Base-by-base conservation (phyloP, 805 yeast species). In the Isabelozyma pseudorhagii region DNA sequence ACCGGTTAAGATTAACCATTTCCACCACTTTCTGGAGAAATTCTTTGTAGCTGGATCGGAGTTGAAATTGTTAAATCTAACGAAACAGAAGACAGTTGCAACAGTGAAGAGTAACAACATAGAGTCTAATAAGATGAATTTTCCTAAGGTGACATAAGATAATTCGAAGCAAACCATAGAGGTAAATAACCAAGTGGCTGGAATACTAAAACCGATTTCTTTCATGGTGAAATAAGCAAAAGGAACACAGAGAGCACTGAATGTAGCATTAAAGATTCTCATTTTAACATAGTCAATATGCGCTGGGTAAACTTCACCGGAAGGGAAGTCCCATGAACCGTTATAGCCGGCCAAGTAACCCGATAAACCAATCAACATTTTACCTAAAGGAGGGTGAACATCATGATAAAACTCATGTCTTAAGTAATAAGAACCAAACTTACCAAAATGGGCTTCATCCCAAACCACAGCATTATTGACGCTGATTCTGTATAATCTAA, bases 371-470 rank as follows among this genome's bases (percentile, higher is more conserved):
- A 87, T 83, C 45, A 88, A 71, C 85, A 88, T 82, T 61, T 88
- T 88, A 8, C 94, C 96, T 57, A 88, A 74, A 1, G 96, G 96
- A 17, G 96, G 96, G 62, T 88, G 96, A 29, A 88, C 96, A 69
- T 88, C 96, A 58, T 84, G 89, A 60, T 88, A 88, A 62, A 87
- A 87, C 59, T 87, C 91, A 61, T 84, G 90, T 64, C 84, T 80
- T 55, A 87, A 70, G 66, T 88, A 88, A 60, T 87, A 83, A 3
- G 93, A 84, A 42, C 96, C 96, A 64, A 88, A 88, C 64, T 86
- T 87, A 41, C 94, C 96, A 64, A 88, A 88, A 73, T 88, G 96
- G 5, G 96, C 94, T 66, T 88, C 96, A 71, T 88, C 96, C 96
- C 96, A 88, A 8, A 87, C 85, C 44, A 88, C 93, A 48, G 74